Percentiles rank a stretch among this genome's conserved stretches.
Conservation (phyloP, 352 stramenopile species). For the Pythium coloratum region DNA sequence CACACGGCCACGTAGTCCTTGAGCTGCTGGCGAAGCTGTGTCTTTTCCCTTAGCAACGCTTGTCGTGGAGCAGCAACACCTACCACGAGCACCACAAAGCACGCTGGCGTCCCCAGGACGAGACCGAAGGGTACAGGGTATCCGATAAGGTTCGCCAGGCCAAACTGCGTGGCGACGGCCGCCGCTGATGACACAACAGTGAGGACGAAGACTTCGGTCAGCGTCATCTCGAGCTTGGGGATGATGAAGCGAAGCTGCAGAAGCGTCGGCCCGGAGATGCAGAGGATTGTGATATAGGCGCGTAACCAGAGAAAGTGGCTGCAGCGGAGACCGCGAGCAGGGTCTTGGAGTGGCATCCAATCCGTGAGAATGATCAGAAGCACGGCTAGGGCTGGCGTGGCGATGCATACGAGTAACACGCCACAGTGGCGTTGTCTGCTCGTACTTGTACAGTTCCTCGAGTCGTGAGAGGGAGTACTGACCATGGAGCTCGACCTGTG, state of each 20-base stretch:
- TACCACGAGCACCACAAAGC: constrained; percentile 7
- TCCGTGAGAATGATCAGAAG: constrained; percentile 2
- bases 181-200: neutral
- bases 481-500: constrained; percentile 7
- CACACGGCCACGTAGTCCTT: constrained; percentile 10
- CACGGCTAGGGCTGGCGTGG: neutral
- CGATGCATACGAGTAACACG: neutral
- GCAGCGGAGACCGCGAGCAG: neutral
- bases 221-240: neutral
- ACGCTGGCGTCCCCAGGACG: neutral
- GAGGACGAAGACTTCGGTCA: neutral
- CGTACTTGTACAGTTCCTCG: neutral
- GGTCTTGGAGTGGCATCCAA: neutral
- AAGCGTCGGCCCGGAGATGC: neutral
- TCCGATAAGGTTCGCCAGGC: neutral
- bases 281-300: constrained; percentile 1
- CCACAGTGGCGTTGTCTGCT: constrained; percentile 1
- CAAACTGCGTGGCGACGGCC: constrained; percentile 4
- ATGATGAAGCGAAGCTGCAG: constrained; percentile 11
- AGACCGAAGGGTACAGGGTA: constrained; percentile 10
- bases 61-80: neutral
- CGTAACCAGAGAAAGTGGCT: constrained; percentile 6
- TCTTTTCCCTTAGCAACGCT: neutral
- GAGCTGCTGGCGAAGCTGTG: neutral
- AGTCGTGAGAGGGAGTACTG: constrained; percentile 10